Percentiles rank a stretch among this genome's conserved stretches.
Evolutionary conservation across 2,329 filamentous ascomycete species (phyloP).

Genomic region (Thielaviopsis populi): DNA sequence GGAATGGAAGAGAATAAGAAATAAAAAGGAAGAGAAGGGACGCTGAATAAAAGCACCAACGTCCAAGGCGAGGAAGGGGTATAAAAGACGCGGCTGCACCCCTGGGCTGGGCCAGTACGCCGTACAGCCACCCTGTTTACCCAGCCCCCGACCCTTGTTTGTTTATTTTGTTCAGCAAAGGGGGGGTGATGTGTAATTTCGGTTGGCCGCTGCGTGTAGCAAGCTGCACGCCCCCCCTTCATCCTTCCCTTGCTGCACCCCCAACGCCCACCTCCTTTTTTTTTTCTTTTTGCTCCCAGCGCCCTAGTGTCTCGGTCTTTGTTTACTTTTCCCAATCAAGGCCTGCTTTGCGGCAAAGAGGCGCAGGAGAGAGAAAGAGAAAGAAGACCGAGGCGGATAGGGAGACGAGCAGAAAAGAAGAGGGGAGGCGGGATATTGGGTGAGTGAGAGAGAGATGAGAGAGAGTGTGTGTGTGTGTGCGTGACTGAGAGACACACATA

Average conservation of each 20-base stretch:
- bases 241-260: not conserved
- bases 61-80: slow-evolving; percentile 10
- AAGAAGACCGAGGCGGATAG: not conserved
- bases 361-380: slow-evolving; percentile 22
- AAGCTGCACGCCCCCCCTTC: not conserved
- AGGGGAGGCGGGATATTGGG: not conserved
- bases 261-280: slow-evolving; percentile 8
- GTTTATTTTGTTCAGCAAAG: slow-evolving; percentile 13
- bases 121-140: slow-evolving; percentile 10
- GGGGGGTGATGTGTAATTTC: slow-evolving; percentile 1
- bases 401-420: not conserved
- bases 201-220: not conserved
- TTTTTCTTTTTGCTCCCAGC: not conserved
- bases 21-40: not conserved
- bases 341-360: not conserved
- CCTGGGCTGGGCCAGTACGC: not conserved
- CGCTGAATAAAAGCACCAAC: slow-evolving; percentile 3
- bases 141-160: slow-evolving; percentile 12
- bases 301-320: slow-evolving; percentile 8
- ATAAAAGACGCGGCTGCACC: slow-evolving; percentile 12
- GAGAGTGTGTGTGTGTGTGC: too few relatives aligned
- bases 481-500: too few relatives aligned
- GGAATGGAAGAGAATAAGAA: not conserved
- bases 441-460: slow-evolving; percentile 15
- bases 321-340: slow-evolving; percentile 5